phyloP scores from a whole-genome alignment of 306 rosid genomes.

The Trifolium fragiferum region DNA sequence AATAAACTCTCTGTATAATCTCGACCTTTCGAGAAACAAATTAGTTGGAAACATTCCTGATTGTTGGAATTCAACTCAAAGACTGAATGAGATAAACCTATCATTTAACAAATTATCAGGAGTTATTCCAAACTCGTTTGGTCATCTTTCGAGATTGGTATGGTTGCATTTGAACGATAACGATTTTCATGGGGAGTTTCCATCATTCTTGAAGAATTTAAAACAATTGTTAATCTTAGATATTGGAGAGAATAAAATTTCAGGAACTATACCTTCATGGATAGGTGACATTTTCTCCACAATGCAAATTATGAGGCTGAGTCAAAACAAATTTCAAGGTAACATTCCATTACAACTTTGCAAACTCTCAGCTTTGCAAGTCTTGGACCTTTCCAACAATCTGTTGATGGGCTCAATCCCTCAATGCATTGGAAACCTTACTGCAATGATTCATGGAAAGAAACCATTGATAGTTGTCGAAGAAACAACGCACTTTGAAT shows the following conservation, averaged over 20 bases:
- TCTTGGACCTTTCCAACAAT: constrained; percentile 6
- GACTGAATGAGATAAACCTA: neutral
- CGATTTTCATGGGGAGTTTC: constrained; percentile 26
- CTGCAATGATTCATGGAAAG: neutral
- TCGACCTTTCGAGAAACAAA: constrained; percentile 45
- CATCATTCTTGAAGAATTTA: constrained; percentile 13
- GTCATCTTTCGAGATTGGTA: neutral
- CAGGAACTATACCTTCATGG: constrained; percentile 6
- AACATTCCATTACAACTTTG: constrained; percentile 8
- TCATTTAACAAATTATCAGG: constrained; percentile 31
- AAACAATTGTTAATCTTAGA: constrained; percentile 11
- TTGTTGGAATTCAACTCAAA: constrained; percentile 10
- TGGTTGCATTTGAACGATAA: constrained; percentile 44
- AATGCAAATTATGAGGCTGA: neutral
- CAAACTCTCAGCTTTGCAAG: neutral
- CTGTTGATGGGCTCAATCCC: constrained; percentile 13
- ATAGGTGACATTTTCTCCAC: neutral
- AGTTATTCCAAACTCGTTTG: constrained; percentile 18
- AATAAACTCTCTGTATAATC: constrained; percentile 27
- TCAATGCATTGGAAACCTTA: constrained; percentile 28
- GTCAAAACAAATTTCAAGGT: neutral
- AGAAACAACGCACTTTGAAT: neutral
- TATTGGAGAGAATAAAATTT: constrained; percentile 22
- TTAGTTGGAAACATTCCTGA: constrained; percentile 34
- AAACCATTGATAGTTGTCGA: neutral